Evolutionary conservation across 108 stramenopile species (phyloP), one percentile per base, ranked within the genome.

Genomic region (Craspedostauros australis): DNA sequence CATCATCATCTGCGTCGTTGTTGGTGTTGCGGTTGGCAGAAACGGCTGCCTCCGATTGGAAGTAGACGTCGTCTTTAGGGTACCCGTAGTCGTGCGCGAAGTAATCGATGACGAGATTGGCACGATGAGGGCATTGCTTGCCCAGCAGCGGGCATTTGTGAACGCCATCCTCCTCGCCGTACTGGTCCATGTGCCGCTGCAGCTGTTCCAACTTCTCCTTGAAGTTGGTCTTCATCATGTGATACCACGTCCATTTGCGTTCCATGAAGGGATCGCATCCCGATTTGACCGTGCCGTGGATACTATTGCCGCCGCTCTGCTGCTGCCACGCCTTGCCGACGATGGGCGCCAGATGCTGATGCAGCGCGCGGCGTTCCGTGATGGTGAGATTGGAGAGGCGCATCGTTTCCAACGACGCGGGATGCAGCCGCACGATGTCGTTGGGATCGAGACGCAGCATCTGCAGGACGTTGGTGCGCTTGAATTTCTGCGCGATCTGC

Each of bases 291-390:
- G n/a, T n/a, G n/a, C n/a, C 9, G 11, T 31, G 21, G n/a, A n/a
- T n/a, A n/a, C n/a, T n/a, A n/a, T n/a, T n/a, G n/a, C n/a, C n/a
- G 37, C 38, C 58, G 18, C 28, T 8, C 11, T 27, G 0, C 3
- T 30, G 39, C 41, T 61, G 47, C 68, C 68, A 69, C 15, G n/a
- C 14, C 2, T 6, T 8, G 8, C 53, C 60, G 16, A 62, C 15
- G 8, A 29, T 26, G 4, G 37, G 22, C 22, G 30, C 39, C 50
- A 74, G 41, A 26, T 74, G 73, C 11, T 50, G 24, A 47, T 74
- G 46, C 34, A 74, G 16, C n/a, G 73, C 66, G 26, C 73, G 46
- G 9, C 73, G 66, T 44, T 74, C 73, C 8, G 73, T 74, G 36
- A 74, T 45, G n/a, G 73, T 74, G 44, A 74, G 32, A 5, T 67